A percentile compares a stretch with the other conserved stretches of the same genome.
phyloP scores from a whole-genome alignment of 129 eudicot species.

The Flaveria bidentis region DNA sequence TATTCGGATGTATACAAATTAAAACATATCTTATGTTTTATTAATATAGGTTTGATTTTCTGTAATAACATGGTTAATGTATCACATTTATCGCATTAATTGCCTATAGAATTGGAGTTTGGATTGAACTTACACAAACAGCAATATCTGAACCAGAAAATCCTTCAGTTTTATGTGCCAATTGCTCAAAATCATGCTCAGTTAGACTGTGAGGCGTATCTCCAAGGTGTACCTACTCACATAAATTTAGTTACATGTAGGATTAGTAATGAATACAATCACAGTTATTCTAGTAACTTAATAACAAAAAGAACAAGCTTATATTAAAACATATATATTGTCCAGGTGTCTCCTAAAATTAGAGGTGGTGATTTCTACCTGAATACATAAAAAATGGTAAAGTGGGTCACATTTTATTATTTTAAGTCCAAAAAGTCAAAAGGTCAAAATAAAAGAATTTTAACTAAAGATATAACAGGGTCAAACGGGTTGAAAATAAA shows the following conservation, averaged over 20 bases:
- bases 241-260: neutral
- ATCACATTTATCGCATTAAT: slow-evolving; percentile 1
- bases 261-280: neutral
- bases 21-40: neutral
- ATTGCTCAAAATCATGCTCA: slow-evolving; percentile 57
- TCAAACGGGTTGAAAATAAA: neutral
- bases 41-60: neutral
- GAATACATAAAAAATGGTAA: neutral
- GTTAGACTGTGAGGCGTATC: slow-evolving; percentile 56
- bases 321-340: neutral
- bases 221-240: slow-evolving; percentile 54
- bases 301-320: neutral
- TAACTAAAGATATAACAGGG: neutral
- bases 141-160: slow-evolving; percentile 67
- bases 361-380: neutral
- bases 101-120: neutral
- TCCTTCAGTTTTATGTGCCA: slow-evolving; percentile 56
- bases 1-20: neutral
- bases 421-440: neutral
- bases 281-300: neutral
- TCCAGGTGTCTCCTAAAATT: neutral
- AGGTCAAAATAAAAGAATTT: neutral
- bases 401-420: neutral
- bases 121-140: slow-evolving; percentile 52
- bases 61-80: neutral